Conservation (phyloP, 2,329 filamentous ascomycete genomes). For the Botrytis paeoniae region DNA sequence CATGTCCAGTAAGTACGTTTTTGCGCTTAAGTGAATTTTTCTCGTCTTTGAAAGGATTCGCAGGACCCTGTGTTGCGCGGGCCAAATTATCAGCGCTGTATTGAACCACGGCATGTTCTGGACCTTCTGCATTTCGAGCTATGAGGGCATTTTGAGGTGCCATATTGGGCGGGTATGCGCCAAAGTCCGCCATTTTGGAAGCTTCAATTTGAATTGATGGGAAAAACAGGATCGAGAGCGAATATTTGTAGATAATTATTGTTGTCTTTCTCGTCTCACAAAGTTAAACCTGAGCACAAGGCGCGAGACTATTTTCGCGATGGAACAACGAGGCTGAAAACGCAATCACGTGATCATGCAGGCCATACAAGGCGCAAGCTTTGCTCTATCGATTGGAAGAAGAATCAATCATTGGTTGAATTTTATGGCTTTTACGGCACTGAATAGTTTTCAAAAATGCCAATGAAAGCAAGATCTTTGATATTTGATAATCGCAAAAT, state of each 20-base stretch:
- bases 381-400: not conserved
- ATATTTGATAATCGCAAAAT: not conserved
- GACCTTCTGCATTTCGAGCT: constrained; percentile 52
- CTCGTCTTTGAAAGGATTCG: constrained; percentile 71
- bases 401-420: not conserved
- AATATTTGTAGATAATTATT: not conserved
- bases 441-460: not conserved
- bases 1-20: constrained; percentile 79
- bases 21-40: constrained; percentile 66
- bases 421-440: too few species aligned
- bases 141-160: constrained; percentile 61
- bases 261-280: not conserved
- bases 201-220: not conserved
- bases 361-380: not conserved
- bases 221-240: not conserved
- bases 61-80: constrained; percentile 63
- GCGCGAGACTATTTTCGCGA: constrained; percentile 1
- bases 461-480: not conserved
- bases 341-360: not conserved
- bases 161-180: constrained; percentile 65
- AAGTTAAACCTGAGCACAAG: constrained; percentile 10
- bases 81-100: constrained; percentile 72
- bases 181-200: constrained; percentile 56
- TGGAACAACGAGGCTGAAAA: constrained; percentile 5
- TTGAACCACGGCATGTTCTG: constrained; percentile 58